Conservation (phyloP, 345 rosid genomes). For the Brassica rapa region DNA sequence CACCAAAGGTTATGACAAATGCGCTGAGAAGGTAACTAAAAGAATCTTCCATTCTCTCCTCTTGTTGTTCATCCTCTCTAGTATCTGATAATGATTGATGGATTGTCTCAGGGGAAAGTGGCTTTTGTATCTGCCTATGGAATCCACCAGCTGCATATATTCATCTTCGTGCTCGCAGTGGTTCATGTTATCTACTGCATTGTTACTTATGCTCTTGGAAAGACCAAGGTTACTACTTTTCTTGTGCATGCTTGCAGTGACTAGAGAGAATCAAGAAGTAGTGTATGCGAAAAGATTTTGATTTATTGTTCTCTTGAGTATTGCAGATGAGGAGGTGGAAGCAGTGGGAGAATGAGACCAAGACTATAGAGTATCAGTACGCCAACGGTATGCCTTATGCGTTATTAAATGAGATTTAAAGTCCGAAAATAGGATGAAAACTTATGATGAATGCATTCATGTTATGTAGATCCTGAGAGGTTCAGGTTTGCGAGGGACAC, state of each 20-base stretch:
- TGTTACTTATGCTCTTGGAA: background rate
- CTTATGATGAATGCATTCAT: background rate
- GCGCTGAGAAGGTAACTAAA: background rate
- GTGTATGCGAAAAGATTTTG: background rate
- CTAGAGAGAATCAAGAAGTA: background rate
- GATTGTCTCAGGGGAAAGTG: background rate
- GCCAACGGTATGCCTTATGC: background rate
- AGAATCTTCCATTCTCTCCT: background rate
- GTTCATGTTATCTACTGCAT: slow-evolving; percentile 2
- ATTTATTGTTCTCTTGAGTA: background rate
- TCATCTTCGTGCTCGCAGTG: background rate
- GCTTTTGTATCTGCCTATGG: slow-evolving; percentile 1
- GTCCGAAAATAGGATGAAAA: background rate
- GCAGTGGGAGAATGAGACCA: background rate
- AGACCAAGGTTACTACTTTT: background rate
- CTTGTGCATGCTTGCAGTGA: background rate
- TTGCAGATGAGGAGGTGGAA: background rate
- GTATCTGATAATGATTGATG: background rate
- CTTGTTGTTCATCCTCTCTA: background rate
- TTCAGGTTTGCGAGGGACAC: slow-evolving; percentile 2
- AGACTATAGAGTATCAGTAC: background rate
- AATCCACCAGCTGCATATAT: slow-evolving; percentile 1
- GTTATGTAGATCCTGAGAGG: background rate
- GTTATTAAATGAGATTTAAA: background rate
- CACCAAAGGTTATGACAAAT: background rate